phyloP scores from a whole-genome alignment of 2,329 filamentous ascomycete genomes.

The Corynespora cassiicola region DNA sequence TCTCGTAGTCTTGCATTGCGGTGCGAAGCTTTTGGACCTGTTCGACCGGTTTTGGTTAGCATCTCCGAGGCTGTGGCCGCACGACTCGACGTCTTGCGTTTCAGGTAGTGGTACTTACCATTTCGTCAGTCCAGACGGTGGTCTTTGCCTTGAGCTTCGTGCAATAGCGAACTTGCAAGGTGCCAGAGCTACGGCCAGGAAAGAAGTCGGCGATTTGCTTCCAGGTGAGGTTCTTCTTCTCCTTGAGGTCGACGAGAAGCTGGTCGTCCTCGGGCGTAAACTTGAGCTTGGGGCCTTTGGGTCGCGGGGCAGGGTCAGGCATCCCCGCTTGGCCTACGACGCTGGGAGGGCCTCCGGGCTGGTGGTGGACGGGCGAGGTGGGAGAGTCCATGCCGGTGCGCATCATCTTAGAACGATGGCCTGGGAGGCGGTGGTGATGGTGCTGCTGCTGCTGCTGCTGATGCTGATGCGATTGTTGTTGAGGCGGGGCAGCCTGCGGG shows the following conservation, averaged over 20 bases:
- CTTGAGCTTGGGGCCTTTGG: slow-evolving; percentile 88
- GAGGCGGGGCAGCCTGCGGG: slow-evolving; percentile 38
- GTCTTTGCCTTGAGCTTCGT: slow-evolving; percentile 95
- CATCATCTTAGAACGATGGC: slow-evolving; percentile 71
- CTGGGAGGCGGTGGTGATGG: slow-evolving; percentile 84
- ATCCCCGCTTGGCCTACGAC: slow-evolving; percentile 87
- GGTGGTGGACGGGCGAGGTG: slow-evolving; percentile 43
- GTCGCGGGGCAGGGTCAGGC: slow-evolving; percentile 80
- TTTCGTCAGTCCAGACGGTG: slow-evolving; percentile 91
- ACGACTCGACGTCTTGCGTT: slow-evolving; percentile 43
- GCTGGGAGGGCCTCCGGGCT: slow-evolving; percentile 72
- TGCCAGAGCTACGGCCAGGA: slow-evolving; percentile 86
- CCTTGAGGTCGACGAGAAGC: slow-evolving; percentile 86
- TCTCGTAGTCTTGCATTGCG: slow-evolving; percentile 83
- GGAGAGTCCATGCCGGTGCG: slow-evolving; percentile 52
- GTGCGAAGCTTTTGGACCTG: slow-evolving; percentile 79
- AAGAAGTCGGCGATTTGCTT: slow-evolving; percentile 98
- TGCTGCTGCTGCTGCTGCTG: slow-evolving; percentile 51
- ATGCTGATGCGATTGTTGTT: slow-evolving; percentile 31
- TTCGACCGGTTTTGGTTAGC: slow-evolving; percentile 39
- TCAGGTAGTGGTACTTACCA: slow-evolving; percentile 65
- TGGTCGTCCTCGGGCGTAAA: slow-evolving; percentile 93
- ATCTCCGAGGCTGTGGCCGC: slow-evolving; percentile 34
- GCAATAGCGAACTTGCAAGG: slow-evolving; percentile 91
- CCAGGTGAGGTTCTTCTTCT: slow-evolving; percentile 94